Percentiles rank a stretch among this genome's conserved stretches.
Evolutionary conservation across 1,139 yeast species (phyloP).

Genomic region (Zygosaccharomyces sapae): DNA sequence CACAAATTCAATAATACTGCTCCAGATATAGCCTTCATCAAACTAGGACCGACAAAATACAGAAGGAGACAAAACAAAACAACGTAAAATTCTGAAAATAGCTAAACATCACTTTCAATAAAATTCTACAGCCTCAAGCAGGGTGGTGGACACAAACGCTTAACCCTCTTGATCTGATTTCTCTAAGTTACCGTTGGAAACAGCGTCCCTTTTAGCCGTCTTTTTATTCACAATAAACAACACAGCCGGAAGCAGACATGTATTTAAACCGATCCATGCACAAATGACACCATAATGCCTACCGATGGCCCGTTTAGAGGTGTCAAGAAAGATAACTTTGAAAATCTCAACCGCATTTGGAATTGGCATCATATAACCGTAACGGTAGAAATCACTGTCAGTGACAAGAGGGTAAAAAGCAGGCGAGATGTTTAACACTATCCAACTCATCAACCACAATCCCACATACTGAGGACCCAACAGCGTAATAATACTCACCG

Average conservation of each 20-base stretch:
- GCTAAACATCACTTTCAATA: too few species aligned
- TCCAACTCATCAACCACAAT: slow-evolving; percentile 59
- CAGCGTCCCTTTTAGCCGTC: slow-evolving; percentile 31
- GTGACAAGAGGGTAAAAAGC: slow-evolving; percentile 58
- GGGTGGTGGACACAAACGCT: too few species aligned
- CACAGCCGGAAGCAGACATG: slow-evolving; percentile 44
- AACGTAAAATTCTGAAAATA: too few species aligned
- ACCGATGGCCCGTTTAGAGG: slow-evolving; percentile 55
- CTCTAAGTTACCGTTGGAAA: not conserved
- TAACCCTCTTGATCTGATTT: not conserved
- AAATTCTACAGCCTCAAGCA: too few species aligned
- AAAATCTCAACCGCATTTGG: slow-evolving; percentile 54
- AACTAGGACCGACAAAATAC: too few species aligned
- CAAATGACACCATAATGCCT: slow-evolving; percentile 53
- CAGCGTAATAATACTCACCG: slow-evolving; percentile 46
- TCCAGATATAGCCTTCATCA: too few species aligned
- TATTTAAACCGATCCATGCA: slow-evolving; percentile 55
- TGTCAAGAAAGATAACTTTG: slow-evolving; percentile 53
- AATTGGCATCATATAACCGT: slow-evolving; percentile 65
- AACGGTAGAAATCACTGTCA: slow-evolving; percentile 50
- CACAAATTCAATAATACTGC: too few species aligned
- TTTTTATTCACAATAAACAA: slow-evolving; percentile 34
- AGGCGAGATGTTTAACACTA: slow-evolving; percentile 56
- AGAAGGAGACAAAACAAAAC: too few species aligned
- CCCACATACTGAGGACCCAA: slow-evolving; percentile 51